Evolutionary conservation across 176 grass and related monocot genomes (phyloP), one percentile per base, ranked within the genome.

Genomic region (Olyra latifolia): DNA sequence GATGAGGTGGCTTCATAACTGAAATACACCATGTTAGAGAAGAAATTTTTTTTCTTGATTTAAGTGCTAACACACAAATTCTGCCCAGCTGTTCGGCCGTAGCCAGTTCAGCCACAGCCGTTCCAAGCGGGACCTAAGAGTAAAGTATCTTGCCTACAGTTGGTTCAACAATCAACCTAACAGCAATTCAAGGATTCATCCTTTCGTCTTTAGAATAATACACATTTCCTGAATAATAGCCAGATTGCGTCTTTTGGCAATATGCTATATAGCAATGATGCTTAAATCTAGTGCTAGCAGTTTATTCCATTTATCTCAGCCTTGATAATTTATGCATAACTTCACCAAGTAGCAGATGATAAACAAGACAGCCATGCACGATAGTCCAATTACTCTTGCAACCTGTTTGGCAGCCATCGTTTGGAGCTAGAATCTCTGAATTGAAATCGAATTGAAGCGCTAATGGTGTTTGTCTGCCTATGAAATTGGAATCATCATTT

Each of bases 1-100:
- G 94, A 90, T 79, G 91, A 88, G 35, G 91, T 94, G 38, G 94
- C 94, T 90, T 97, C 94, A 73, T 97, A 97, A 76, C 94, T 97
- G 89, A 84, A 75, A 91, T 29, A 45, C 3, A 71, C 5, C 1
- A 81, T 4, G 80, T 49, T 40, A 60, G 29, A 11, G 60, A 13
- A 5, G 0, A 68, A 41, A 6, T 23, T 49, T 80, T 16, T 13
- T 12, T 24, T 6, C 41, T 29, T 66, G 2, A 67, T 65, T 73
- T 16, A 41, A 83, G 60, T 22, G 47, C 29, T 75, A 13, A 44
- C 5, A 42, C 13, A 53, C 59, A 19, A 35, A 35, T 35, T 35
- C 32, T 3, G 32, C 32, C 32, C 32, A 35, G 32, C 1, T 35
- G 32, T 2, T 35, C 32, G 5, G 32, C 32, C 32, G 5, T 35